phyloP scores from a whole-genome alignment of 1,139 yeast species.

The Citeromyces hawaiiensis region DNA sequence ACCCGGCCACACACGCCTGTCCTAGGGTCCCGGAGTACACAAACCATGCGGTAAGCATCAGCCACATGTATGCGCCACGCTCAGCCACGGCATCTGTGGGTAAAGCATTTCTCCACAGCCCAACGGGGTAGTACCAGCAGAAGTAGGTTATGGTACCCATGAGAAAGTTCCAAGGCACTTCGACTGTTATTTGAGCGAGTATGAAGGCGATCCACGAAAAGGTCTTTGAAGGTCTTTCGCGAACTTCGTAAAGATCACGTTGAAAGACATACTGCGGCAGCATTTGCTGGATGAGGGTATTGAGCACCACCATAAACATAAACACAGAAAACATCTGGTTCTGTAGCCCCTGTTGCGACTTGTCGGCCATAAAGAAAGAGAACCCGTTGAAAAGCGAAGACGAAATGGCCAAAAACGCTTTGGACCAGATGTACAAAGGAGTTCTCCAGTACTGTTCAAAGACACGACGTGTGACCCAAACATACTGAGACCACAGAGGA shows the following conservation, averaged over 20 bases:
- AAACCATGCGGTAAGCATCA: conserved; percentile 39
- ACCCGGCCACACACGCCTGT: conserved; percentile 47
- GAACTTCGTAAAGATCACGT: conserved; percentile 75
- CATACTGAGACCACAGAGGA: conserved; percentile 31
- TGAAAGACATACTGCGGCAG: conserved; percentile 59
- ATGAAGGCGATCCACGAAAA: conserved; percentile 39
- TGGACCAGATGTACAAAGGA: conserved; percentile 61
- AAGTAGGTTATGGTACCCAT: conserved; percentile 57
- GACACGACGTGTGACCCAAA: conserved; percentile 38
- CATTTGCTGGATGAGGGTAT: conserved; percentile 58
- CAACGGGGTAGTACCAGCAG: conserved; percentile 77
- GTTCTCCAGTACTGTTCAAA: conserved; percentile 63
- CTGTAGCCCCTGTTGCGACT: conserved; percentile 44
- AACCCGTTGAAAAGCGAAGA: conserved; percentile 60
- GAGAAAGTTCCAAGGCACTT: conserved; percentile 62
- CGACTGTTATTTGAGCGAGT: conserved; percentile 53
- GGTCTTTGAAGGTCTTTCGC: conserved; percentile 68
- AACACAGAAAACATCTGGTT: conserved; percentile 58
- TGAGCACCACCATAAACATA: conserved; percentile 51
- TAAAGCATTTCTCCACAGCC: conserved; percentile 44
- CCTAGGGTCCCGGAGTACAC: conserved; percentile 54
- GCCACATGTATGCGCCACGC: conserved; percentile 62
- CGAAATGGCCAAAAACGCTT: conserved; percentile 35
- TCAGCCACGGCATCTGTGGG: conserved; percentile 35
- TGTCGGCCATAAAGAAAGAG: conserved; percentile 56